Evolutionary conservation across 83 land plant genomes (phyloP).

Genomic region (Picea mariana): DNA sequence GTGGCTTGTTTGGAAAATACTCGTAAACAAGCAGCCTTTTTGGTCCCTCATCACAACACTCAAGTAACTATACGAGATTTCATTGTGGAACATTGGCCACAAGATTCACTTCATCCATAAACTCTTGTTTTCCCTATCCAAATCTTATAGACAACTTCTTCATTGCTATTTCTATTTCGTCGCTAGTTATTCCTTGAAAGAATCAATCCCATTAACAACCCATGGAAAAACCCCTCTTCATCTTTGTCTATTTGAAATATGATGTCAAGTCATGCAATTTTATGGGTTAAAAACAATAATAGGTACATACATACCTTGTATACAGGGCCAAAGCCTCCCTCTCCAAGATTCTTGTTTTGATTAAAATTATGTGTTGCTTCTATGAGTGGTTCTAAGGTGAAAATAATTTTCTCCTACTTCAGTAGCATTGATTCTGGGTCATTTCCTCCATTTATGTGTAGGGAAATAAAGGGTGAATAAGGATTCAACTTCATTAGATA

Average conservation of each 20-base stretch:
- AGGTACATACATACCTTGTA: not conserved
- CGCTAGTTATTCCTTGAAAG: not conserved
- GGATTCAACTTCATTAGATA: no score
- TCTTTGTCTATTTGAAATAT: no score
- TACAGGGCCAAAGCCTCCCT: constrained; percentile 7
- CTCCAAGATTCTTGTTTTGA: not conserved
- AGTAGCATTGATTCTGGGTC: not conserved
- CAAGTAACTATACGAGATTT: constrained; percentile 9
- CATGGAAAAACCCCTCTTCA: no score
- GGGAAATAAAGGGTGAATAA: no score
- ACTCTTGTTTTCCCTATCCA: not conserved
- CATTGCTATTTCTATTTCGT: not conserved
- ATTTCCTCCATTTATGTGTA: no score
- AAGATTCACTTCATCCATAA: constrained; percentile 15
- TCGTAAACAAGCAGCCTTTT: constrained; percentile 8
- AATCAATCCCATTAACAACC: not conserved
- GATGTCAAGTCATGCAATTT: no score
- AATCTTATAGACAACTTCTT: not conserved
- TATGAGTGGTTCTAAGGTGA: not conserved
- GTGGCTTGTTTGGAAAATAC: not conserved
- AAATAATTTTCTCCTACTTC: not conserved
- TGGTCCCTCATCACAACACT: constrained; percentile 5
- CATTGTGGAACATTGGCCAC: not conserved
- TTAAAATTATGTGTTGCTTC: not conserved
- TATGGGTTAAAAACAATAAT: no score